phyloP scores from a whole-genome alignment of 1,284 basidiomycete genomes.

The Apiotrichum sp. region DNA sequence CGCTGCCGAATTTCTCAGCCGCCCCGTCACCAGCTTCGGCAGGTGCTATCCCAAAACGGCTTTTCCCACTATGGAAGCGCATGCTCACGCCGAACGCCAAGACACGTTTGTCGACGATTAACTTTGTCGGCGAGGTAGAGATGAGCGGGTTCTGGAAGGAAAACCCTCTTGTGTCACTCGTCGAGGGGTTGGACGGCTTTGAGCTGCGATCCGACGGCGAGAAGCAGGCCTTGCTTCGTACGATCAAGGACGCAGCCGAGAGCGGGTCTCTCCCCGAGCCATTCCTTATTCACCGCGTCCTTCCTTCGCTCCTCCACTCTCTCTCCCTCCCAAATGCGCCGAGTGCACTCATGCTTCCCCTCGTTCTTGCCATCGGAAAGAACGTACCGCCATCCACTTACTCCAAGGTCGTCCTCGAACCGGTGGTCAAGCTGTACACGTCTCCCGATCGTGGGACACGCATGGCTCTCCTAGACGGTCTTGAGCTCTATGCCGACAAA shows the following conservation, averaged over 20 bases:
- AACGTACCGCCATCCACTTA: conserved; percentile 69
- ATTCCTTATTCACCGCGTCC: conserved; percentile 76
- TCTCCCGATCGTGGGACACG: conserved; percentile 87
- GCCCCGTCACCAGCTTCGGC: conserved; percentile 66
- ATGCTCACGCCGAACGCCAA: conserved; percentile 83
- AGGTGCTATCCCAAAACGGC: conserved; percentile 65
- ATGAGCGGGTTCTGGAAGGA: conserved; percentile 70
- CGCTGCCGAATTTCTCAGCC: conserved; percentile 59
- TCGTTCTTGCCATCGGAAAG: conserved; percentile 73
- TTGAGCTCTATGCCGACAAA: conserved; percentile 78
- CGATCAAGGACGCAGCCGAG: conserved; percentile 68
- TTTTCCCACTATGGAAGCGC: conserved; percentile 79
- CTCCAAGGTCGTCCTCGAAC: conserved; percentile 60
- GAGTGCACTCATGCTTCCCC: conserved; percentile 69
- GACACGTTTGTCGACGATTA: conserved; percentile 65
- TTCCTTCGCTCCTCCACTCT: conserved; percentile 79
- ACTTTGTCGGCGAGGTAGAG: conserved; percentile 72
- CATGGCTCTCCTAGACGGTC: conserved; percentile 84
- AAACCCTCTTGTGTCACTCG: conserved; percentile 81
- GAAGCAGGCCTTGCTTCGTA: conserved; percentile 68
- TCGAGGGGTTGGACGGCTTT: conserved; percentile 80
- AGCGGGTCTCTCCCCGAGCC: conserved; percentile 68
- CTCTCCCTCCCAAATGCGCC: conserved; percentile 78
- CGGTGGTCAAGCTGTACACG: conserved; percentile 74
- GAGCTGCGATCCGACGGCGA: conserved; percentile 75